A percentile compares a stretch with the other conserved stretches of the same genome.
Evolutionary conservation across 768 basidiomycete species (phyloP).

Genomic region (Podaxis sp.): DNA sequence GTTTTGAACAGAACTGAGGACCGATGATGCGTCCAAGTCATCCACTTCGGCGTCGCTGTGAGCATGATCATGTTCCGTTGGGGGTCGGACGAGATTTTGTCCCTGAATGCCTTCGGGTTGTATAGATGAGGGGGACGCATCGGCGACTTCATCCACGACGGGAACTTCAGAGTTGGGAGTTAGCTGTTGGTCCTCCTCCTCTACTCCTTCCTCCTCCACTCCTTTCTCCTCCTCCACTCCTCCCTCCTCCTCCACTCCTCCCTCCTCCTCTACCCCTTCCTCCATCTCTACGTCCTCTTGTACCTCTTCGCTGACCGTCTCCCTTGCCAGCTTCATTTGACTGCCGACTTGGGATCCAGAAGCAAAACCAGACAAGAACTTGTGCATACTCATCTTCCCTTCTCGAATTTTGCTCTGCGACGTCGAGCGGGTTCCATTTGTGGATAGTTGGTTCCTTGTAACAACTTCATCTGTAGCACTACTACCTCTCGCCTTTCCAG

Average conservation of each 20-base stretch:
- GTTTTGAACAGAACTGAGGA: constrained; percentile 19
- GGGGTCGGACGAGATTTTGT: not conserved
- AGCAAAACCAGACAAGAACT: constrained; percentile 10
- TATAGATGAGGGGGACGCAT: not conserved
- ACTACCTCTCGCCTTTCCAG: not conserved
- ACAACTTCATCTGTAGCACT: not conserved
- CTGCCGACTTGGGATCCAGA: not conserved
- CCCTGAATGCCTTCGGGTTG: not conserved
- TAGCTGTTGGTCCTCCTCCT: not conserved
- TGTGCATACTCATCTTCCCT: constrained; percentile 12
- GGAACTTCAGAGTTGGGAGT: not conserved
- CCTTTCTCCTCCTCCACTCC: constrained; percentile 14
- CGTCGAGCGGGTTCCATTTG: not conserved
- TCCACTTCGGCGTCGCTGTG: constrained; percentile 19
- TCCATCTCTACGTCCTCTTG: constrained; percentile 17
- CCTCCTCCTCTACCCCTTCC: constrained; percentile 9
- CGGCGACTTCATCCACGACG: constrained; percentile 11
- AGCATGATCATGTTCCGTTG: not conserved
- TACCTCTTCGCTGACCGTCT: constrained; percentile 11
- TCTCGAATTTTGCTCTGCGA: not conserved
- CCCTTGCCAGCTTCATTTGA: not conserved
- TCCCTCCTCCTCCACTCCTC: constrained; percentile 22
- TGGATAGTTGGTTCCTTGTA: not conserved
- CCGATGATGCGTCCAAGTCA: constrained; percentile 18
- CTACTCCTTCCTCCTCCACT: constrained; percentile 12